Percentiles rank a stretch among this genome's conserved stretches.
Evolutionary conservation across 495 filamentous ascomycete genomes (phyloP).

Genomic region (Beverwykella pulmonaria): DNA sequence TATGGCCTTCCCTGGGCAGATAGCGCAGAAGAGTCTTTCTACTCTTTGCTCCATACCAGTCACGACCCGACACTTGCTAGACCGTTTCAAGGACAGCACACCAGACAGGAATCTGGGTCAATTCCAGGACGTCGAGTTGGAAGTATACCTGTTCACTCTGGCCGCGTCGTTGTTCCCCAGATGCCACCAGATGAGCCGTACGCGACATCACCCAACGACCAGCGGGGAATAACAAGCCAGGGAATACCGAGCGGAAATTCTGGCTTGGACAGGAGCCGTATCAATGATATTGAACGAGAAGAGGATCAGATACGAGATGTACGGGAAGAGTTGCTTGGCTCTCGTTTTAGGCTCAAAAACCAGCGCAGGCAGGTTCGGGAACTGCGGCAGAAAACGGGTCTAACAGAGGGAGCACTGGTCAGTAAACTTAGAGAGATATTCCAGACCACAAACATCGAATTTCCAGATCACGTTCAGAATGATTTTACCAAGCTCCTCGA

Average conservation of each 20-base stretch:
- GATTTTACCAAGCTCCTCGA: not conserved
- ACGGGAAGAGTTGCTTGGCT: constrained; percentile 9
- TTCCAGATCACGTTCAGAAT: not conserved
- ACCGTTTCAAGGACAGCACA: not conserved
- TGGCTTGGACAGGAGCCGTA: not conserved
- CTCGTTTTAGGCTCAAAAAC: not conserved
- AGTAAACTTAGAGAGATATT: not conserved
- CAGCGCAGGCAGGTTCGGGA: not conserved
- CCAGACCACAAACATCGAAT: not conserved
- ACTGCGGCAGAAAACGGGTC: not conserved
- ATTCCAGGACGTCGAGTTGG: not conserved
- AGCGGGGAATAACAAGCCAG: not conserved
- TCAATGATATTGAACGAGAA: not conserved
- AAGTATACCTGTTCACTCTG: not conserved
- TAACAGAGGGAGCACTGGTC: not conserved
- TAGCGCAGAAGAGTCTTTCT: not conserved
- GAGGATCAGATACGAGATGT: not conserved
- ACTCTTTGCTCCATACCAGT: not conserved
- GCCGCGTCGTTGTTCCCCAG: not conserved
- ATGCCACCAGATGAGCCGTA: not conserved
- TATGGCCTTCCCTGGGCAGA: not conserved
- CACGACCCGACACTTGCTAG: not conserved
- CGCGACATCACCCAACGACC: not conserved
- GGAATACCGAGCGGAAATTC: no score
- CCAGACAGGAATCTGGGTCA: not conserved